Evolutionary conservation across 2,329 filamentous ascomycete species (phyloP).

Genomic region (Fusarium nisikadoi): DNA sequence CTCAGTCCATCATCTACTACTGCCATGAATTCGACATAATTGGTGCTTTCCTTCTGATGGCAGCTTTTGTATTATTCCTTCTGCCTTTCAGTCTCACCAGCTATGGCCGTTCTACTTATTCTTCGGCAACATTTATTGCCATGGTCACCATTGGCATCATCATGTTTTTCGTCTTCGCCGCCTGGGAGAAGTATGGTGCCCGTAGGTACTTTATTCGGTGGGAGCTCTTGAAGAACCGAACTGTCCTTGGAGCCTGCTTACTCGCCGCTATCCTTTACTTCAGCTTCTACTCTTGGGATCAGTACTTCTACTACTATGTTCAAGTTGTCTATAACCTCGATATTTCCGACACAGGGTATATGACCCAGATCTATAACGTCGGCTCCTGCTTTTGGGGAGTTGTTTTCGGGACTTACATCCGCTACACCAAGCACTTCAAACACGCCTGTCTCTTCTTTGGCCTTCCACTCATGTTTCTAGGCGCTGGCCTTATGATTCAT

Average conservation of each 20-base stretch:
- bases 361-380: conserved; percentile 51
- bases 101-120: background rate
- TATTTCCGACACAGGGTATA: conserved; percentile 51
- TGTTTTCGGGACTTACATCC: background rate
- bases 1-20: conserved; percentile 6
- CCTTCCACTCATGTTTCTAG: conserved; percentile 2
- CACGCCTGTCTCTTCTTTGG: conserved; percentile 4
- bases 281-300: conserved; percentile 50
- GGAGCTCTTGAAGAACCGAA: conserved; percentile 43
- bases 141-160: conserved; percentile 4
- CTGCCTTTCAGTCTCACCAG: conserved; percentile 68
- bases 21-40: conserved; percentile 65
- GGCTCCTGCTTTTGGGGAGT: conserved; percentile 46
- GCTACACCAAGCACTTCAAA: conserved; percentile 13
- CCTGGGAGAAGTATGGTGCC: conserved; percentile 7
- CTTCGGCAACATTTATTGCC: background rate
- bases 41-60: conserved; percentile 65
- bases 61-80: conserved; percentile 68
- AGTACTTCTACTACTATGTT: conserved; percentile 54
- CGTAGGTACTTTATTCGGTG: conserved; percentile 2
- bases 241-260: conserved; percentile 51
- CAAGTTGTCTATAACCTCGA: conserved; percentile 51
- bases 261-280: conserved; percentile 51
- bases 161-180: background rate
- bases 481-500: conserved; percentile 20